Percentiles rank a stretch among this genome's conserved stretches.
Evolutionary conservation across 257 asterid genomes (phyloP).

Genomic region (Parsonsia alboflavescens): DNA sequence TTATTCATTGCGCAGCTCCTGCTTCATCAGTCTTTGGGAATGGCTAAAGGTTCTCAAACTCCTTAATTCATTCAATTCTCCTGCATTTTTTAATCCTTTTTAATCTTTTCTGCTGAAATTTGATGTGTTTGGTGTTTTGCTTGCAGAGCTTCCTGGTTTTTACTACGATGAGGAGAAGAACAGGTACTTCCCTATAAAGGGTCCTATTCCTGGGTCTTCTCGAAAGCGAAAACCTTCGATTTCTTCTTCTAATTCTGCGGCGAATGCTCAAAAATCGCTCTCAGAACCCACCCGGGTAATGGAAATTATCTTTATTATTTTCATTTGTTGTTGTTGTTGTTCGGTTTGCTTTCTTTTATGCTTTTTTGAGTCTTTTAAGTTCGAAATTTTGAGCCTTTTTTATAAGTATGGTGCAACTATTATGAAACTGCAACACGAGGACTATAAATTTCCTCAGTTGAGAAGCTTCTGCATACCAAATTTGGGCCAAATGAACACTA

Average conservation of each 20-base stretch:
- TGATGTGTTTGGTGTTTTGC: not conserved
- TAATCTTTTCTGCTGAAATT: not conserved
- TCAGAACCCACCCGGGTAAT: constrained; percentile 31
- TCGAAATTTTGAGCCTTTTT: not conserved
- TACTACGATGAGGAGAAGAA: constrained; percentile 78
- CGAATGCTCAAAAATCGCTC: not conserved
- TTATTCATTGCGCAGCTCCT: not conserved
- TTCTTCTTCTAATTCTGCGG: constrained; percentile 5
- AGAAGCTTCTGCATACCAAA: not conserved
- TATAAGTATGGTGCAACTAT: not conserved
- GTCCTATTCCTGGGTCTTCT: constrained; percentile 85
- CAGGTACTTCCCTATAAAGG: constrained; percentile 73
- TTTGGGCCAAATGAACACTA: not conserved
- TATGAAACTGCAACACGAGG: not conserved
- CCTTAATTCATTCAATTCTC: not conserved
- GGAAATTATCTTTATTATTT: not conserved
- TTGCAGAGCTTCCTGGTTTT: constrained; percentile 80
- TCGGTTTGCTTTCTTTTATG: not conserved
- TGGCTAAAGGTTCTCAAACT: constrained; percentile 12
- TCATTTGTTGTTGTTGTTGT: not conserved
- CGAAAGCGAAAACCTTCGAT: constrained; percentile 44
- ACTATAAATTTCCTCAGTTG: not conserved
- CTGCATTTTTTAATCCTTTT: not conserved
- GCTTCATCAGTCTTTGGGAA: not conserved
- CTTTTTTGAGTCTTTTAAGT: not conserved